Conservation (phyloP, 331 rosid genomes). For the Saraca asoca region DNA sequence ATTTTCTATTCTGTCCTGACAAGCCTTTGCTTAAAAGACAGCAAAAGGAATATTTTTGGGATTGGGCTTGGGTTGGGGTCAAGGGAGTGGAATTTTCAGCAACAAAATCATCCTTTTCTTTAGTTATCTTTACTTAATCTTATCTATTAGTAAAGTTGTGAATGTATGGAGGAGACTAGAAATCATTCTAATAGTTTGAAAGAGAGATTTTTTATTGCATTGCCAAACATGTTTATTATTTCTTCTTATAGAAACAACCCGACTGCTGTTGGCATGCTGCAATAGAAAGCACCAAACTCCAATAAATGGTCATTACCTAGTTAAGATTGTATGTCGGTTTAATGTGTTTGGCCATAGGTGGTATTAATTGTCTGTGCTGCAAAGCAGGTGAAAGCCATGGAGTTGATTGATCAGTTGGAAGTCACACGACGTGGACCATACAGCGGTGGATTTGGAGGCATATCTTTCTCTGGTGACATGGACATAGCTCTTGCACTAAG, state of each 20-base stretch:
- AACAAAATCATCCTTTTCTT: too few relatives aligned
- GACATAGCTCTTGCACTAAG: conserved; percentile 88
- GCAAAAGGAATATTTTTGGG: too few relatives aligned
- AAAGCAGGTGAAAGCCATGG: conserved; percentile 95
- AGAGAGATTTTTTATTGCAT: not conserved
- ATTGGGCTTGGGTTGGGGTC: too few relatives aligned
- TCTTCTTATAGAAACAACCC: not conserved
- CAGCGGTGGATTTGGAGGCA: conserved; percentile 92
- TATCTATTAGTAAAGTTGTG: too few relatives aligned
- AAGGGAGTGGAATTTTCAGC: too few relatives aligned
- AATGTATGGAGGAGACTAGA: too few relatives aligned
- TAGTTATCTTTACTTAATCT: too few relatives aligned
- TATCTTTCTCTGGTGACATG: conserved; percentile 83
- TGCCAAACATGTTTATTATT: not conserved
- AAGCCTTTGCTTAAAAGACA: too few relatives aligned
- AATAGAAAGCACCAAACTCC: not conserved
- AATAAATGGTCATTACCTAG: not conserved
- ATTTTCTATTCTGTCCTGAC: too few relatives aligned
- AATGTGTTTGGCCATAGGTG: conserved; percentile 13
- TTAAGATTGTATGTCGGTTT: conserved; percentile 18
- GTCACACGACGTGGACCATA: conserved; percentile 90
- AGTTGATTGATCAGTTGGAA: conserved; percentile 88
- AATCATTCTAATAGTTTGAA: too few relatives aligned
- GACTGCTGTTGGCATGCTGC: not conserved
- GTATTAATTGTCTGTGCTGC: conserved; percentile 30